phyloP scores from a whole-genome alignment of 768 basidiomycete species.

The Thelephora ganbajun region DNA sequence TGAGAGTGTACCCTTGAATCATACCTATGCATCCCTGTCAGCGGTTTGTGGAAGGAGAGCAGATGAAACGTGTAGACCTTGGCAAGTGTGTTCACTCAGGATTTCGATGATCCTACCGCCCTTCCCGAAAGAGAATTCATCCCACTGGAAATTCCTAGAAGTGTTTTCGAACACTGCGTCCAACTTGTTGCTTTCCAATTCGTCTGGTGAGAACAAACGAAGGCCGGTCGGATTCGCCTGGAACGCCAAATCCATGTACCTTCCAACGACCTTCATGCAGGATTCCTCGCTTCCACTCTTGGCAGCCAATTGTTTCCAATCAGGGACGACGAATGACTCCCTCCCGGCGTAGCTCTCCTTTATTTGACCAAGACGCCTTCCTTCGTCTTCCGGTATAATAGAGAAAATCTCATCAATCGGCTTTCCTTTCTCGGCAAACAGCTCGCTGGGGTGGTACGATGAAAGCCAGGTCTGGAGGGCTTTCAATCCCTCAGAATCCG shows the following conservation, averaged over 20 bases:
- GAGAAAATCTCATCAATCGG: conserved; percentile 41
- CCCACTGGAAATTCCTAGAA: conserved; percentile 79
- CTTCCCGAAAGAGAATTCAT: conserved; percentile 43
- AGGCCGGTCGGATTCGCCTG: conserved; percentile 61
- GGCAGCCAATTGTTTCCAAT: conserved; percentile 44
- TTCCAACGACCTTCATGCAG: conserved; percentile 63
- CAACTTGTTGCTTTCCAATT: conserved; percentile 78
- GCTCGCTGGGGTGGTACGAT: conserved; percentile 53
- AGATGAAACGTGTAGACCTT: too few species aligned
- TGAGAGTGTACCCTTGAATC: conserved; percentile 87
- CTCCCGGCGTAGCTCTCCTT: conserved; percentile 59
- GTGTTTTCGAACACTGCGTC: conserved; percentile 61
- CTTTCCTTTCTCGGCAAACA: conserved; percentile 43
- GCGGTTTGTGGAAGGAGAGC: too few species aligned
- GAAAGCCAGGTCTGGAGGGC: conserved; percentile 59
- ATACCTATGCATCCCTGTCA: too few species aligned
- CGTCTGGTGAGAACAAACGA: conserved; percentile 87
- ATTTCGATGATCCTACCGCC: conserved; percentile 84
- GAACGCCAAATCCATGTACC: conserved; percentile 41
- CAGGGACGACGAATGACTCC: conserved; percentile 43
- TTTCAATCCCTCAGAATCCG: conserved; percentile 43
- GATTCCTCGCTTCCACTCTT: conserved; percentile 47
- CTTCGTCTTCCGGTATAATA: conserved; percentile 38
- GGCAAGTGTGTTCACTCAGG: conserved; percentile 78
- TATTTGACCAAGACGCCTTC: conserved; percentile 54